phyloP scores from a whole-genome alignment of 23 red algal genomes.

The Pyropia yezoensis region DNA sequence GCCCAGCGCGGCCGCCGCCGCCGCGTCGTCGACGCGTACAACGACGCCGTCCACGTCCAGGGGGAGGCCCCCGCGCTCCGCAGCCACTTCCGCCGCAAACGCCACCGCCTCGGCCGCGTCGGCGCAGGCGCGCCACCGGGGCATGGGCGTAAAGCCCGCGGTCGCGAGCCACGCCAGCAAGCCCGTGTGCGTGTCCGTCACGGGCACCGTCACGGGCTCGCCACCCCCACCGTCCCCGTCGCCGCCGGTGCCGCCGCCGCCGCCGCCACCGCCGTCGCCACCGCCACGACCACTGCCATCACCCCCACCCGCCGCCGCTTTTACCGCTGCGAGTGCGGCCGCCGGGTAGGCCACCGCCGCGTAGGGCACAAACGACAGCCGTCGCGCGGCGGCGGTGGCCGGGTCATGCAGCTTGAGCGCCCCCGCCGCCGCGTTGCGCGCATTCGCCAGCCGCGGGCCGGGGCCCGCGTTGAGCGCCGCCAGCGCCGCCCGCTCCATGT shows the following conservation, averaged over 20 bases:
- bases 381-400: conserved; percentile 10
- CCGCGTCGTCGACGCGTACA: conserved; percentile 36
- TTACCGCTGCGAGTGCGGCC: no score
- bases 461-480: conserved; percentile 28
- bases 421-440: conserved; percentile 67
- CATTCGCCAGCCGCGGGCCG: conserved; percentile 31
- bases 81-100: conserved; percentile 36
- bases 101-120: conserved; percentile 7
- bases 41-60: conserved; percentile 62
- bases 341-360: conserved; percentile 5
- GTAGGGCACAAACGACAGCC: conserved; percentile 65
- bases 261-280: no score
- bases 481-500: conserved; percentile 40
- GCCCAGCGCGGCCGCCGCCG: conserved; percentile 22
- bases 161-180: conserved; percentile 16
- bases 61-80: conserved; percentile 14
- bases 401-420: conserved; percentile 63
- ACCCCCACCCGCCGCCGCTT: no score
- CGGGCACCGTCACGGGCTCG: neutral
- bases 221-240: no score
- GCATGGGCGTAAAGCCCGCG: conserved; percentile 54
- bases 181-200: conserved; percentile 17
- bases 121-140: conserved; percentile 5
- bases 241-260: no score
- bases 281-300: no score